These are phyloP conservation scores for Cytauxzoon felis DNA, from an alignment of 169 alveolate genomes.

Conservation along the genomic window DNA sequence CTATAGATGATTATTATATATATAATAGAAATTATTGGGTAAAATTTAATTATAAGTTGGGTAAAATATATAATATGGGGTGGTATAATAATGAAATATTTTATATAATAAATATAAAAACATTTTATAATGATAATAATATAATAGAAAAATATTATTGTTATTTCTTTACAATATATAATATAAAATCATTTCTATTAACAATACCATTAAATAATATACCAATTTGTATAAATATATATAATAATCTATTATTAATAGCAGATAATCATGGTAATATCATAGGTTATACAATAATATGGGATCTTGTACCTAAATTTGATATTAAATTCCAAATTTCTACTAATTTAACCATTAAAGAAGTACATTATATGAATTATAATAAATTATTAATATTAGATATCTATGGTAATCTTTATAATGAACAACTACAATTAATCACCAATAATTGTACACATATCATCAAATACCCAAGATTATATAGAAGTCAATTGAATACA, in stretches of 20 bases:
- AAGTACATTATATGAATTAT: too few species aligned
- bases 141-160: constrained; percentile 3
- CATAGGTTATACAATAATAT: constrained; percentile 6
- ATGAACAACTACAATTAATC: too few species aligned
- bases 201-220: constrained; percentile 6
- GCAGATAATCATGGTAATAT: not conserved
- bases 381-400: too few species aligned
- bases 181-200: constrained; percentile 5
- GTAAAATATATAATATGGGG: not conserved
- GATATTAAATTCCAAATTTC: constrained; percentile 3
- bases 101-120: not conserved
- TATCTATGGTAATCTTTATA: too few species aligned
- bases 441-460: too few species aligned
- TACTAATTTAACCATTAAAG: too few species aligned
- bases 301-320: not conserved
- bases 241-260: constrained; percentile 1
- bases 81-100: not conserved
- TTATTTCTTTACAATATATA: constrained; percentile 20
- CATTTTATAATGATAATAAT: not conserved
- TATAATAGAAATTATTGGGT: not conserved
- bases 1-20: too few species aligned
- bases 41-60: not conserved
- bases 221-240: constrained; percentile 36
- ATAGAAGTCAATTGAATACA: too few species aligned
- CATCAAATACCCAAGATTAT: too few species aligned